A percentile compares a stretch with the other conserved stretches of the same genome.
phyloP scores from a whole-genome alignment of 2,329 filamentous ascomycete species.

The Aotearoamyces nothofagi region DNA sequence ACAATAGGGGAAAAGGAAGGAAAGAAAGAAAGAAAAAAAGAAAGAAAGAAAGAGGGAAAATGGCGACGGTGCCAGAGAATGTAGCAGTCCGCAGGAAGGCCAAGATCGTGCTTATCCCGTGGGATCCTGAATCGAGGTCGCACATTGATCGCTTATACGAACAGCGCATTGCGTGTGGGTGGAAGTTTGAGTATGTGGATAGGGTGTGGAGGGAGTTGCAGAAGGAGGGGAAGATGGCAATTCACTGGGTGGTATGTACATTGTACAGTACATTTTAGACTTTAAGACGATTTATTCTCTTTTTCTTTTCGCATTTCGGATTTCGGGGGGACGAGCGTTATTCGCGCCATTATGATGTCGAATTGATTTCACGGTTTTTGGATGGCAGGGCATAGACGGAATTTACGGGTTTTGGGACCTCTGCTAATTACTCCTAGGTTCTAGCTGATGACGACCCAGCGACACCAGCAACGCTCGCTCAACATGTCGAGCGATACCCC shows the following conservation, averaged over 20 bases:
- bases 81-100: not conserved
- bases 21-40: too few relatives aligned
- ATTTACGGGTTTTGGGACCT: too few relatives aligned
- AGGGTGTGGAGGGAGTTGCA: conserved; percentile 16
- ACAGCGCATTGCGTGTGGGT: conserved; percentile 28
- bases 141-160: conserved; percentile 25
- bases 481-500: conserved; percentile 8
- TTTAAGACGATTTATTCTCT: too few relatives aligned
- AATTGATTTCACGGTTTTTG: too few relatives aligned
- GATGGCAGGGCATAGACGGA: too few relatives aligned
- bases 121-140: conserved; percentile 22
- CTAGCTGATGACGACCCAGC: conserved; percentile 1
- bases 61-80: too few relatives aligned
- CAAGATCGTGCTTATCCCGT: conserved; percentile 24
- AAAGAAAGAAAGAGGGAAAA: conserved; percentile 2
- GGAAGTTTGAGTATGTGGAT: conserved; percentile 24
- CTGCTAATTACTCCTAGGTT: too few relatives aligned
- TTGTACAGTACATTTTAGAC: too few relatives aligned
- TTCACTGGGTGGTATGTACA: conserved; percentile 13
- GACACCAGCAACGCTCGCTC: not conserved
- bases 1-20: too few relatives aligned
- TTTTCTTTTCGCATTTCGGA: too few relatives aligned
- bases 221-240: conserved; percentile 5
- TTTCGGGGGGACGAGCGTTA: too few relatives aligned
- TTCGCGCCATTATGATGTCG: too few relatives aligned